Conservation (phyloP, 306 rosid species). For the Prunus mongolica region DNA sequence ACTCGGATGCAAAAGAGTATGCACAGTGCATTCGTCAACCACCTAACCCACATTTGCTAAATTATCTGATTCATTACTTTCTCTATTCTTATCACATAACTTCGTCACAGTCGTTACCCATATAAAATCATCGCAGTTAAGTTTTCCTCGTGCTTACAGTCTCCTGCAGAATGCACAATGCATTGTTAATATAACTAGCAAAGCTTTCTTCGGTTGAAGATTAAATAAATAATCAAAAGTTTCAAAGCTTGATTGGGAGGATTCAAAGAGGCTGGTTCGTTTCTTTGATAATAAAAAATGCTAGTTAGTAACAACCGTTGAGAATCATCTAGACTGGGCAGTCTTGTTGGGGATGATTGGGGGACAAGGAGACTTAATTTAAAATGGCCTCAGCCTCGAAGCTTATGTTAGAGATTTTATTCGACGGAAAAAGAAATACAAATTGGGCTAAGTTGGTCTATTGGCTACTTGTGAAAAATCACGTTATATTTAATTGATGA, state of each 20-base stretch:
- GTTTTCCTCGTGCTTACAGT: too few species aligned
- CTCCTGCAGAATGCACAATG: too few species aligned
- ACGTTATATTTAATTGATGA: too few species aligned
- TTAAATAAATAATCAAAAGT: not conserved
- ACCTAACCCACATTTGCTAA: too few species aligned
- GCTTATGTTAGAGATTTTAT: not conserved
- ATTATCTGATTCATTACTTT: accelerated
- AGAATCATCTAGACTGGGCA: not conserved
- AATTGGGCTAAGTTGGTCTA: not conserved
- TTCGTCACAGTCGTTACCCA: too few species aligned
- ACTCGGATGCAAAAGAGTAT: too few species aligned
- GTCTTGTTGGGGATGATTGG: not conserved
- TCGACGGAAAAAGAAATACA: not conserved
- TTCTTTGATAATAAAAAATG: not conserved
- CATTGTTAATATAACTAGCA: not conserved
- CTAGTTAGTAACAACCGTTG: not conserved
- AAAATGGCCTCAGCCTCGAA: not conserved
- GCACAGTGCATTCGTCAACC: accelerated
- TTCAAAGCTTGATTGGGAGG: not conserved
- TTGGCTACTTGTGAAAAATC: too few species aligned
- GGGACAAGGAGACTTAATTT: not conserved
- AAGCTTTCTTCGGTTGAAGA: not conserved
- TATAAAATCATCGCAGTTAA: too few species aligned
- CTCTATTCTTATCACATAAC: too few species aligned
- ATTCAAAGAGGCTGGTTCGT: not conserved